Percentiles rank a stretch among this genome's conserved stretches.
phyloP scores from a whole-genome alignment of 768 basidiomycete genomes.

The Lenzites betulinus region DNA sequence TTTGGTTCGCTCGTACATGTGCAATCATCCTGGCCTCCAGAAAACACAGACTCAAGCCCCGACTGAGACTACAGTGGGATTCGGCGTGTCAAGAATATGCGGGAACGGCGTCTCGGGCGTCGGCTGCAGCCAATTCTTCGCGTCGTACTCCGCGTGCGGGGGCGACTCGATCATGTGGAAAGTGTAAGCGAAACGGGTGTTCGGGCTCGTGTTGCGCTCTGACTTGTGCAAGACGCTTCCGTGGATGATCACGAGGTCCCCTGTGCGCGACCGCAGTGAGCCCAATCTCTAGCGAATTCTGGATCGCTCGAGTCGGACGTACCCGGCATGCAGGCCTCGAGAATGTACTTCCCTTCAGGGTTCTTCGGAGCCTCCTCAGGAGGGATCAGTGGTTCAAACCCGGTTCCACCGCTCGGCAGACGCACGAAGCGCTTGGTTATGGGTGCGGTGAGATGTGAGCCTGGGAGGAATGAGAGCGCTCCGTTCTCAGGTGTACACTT shows the following conservation, averaged over 20 bases:
- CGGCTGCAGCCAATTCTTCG: constrained; percentile 96
- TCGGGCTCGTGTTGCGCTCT: constrained; percentile 76
- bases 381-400: constrained; percentile 66
- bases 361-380: constrained; percentile 33
- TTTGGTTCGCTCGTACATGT: background rate
- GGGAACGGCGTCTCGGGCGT: constrained; percentile 83
- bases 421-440: constrained; percentile 88
- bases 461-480: constrained; percentile 86
- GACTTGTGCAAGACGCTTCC: constrained; percentile 92
- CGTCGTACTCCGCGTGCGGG: constrained; percentile 73
- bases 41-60: constrained; percentile 6
- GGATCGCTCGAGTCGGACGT: background rate
- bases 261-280: constrained; percentile 37
- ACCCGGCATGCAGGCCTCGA: constrained; percentile 80
- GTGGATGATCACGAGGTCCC: constrained; percentile 92
- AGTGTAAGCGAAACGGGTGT: constrained; percentile 91
- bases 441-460: constrained; percentile 76
- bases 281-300: background rate
- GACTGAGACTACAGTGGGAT: constrained; percentile 22
- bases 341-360: constrained; percentile 54
- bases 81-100: constrained; percentile 46
- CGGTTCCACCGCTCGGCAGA: constrained; percentile 74
- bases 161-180: constrained; percentile 92
- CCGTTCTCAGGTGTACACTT: constrained; percentile 82
- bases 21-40: background rate